Conservation (phyloP, 1,284 basidiomycete genomes). For the Neolentinus lepideus region DNA sequence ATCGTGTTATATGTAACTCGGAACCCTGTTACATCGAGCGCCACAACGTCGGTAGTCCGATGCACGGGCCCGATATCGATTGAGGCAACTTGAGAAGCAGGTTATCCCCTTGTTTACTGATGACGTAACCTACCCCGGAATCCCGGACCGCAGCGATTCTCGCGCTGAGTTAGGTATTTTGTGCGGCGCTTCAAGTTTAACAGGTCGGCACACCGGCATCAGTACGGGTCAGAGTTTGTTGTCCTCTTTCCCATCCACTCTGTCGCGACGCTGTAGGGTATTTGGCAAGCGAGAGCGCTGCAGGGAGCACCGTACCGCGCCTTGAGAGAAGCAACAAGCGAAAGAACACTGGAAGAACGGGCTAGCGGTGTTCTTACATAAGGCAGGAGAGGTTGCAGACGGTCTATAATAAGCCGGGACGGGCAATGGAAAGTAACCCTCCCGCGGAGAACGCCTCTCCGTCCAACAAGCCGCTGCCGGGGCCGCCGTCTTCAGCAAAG, state of each 20-base stretch:
- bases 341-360: neutral
- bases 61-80: too few species aligned
- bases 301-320: neutral
- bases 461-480: conserved; percentile 2
- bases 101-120: neutral
- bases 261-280: neutral
- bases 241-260: neutral
- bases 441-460: conserved; percentile 2
- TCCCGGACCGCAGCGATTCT: neutral
- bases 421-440: conserved; percentile 2
- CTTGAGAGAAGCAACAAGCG: neutral
- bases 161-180: neutral
- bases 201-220: neutral
- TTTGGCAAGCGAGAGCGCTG: neutral
- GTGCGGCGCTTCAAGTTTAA: neutral
- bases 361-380: neutral
- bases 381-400: conserved; percentile 1
- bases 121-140: neutral
- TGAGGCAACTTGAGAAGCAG: too few species aligned
- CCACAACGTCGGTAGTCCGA: too few species aligned
- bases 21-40: neutral
- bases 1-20: neutral
- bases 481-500: neutral
- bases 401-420: conserved; percentile 1
- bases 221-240: neutral